Conservation (phyloP, 2,329 filamentous ascomycete genomes). For the Ceratocystis colombiana region DNA sequence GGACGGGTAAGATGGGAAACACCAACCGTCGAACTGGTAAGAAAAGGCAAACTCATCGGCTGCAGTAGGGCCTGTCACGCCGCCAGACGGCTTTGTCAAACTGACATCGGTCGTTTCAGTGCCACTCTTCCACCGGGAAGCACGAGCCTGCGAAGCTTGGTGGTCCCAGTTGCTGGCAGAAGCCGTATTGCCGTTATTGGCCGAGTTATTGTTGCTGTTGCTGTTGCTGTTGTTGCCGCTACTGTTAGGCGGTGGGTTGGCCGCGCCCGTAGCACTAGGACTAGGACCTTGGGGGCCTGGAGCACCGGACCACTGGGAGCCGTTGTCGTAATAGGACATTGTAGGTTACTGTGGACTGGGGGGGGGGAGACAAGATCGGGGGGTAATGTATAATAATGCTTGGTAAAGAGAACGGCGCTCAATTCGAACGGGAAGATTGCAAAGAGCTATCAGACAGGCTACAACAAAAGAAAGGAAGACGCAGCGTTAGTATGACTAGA, state of each 20-base stretch:
- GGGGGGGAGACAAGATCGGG: neutral
- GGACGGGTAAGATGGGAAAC: neutral
- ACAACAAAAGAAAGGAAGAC: neutral
- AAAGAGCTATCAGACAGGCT: neutral
- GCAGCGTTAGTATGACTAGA: neutral
- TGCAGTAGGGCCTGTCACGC: constrained; percentile 62
- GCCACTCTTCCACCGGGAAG: constrained; percentile 26
- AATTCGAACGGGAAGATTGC: neutral
- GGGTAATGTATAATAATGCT: neutral
- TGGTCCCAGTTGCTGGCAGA: constrained; percentile 38
- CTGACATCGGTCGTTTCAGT: constrained; percentile 14
- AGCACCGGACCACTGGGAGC: constrained; percentile 23
- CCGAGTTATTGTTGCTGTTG: constrained; percentile 26
- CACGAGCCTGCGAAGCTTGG: constrained; percentile 37
- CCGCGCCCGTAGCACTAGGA: neutral
- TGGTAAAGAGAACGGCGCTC: neutral
- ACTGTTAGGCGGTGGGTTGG: constrained; percentile 9
- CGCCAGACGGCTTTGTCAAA: constrained; percentile 43
- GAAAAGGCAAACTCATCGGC: constrained; percentile 74
- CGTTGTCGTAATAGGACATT: constrained; percentile 26
- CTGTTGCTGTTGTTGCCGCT: constrained; percentile 32
- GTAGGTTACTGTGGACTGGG: neutral
- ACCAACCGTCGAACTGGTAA: constrained; percentile 82
- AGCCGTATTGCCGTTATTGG: neutral
- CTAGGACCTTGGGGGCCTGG: constrained; percentile 20